A percentile compares a stretch with the other conserved stretches of the same genome.
These are phyloP conservation scores for Hygrophorus pudorinus DNA, from an alignment of 768 basidiomycete species.

Conservation along the genomic window DNA sequence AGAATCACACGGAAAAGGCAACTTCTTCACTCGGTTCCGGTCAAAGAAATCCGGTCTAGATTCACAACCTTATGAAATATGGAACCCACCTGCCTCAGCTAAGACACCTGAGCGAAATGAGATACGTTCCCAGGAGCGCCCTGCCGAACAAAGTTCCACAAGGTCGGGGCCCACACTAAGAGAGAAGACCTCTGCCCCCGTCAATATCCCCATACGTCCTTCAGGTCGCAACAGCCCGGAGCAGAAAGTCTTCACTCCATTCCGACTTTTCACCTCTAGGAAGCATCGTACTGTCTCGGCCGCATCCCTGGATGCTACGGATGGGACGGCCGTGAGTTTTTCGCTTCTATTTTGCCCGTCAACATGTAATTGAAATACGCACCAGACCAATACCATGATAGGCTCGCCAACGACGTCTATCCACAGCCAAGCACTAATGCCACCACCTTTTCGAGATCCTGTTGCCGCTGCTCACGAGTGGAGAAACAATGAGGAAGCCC, in stretches of 20 bases:
- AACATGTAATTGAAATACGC: slow-evolving; percentile 8
- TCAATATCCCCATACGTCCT: slow-evolving; percentile 18
- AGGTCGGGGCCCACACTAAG: neutral
- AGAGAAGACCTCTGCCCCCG: slow-evolving; percentile 11
- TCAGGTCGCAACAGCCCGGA: slow-evolving; percentile 30
- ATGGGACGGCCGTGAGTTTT: slow-evolving; percentile 70
- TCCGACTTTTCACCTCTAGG: slow-evolving; percentile 49
- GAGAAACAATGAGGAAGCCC: slow-evolving; percentile 55
- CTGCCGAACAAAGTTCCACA: slow-evolving; percentile 5
- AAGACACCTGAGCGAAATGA: slow-evolving; percentile 10
- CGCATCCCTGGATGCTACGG: slow-evolving; percentile 67
- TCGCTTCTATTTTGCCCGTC: slow-evolving; percentile 4
- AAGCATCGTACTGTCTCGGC: slow-evolving; percentile 60
- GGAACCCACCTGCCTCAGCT: slow-evolving; percentile 13
- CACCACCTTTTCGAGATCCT: slow-evolving; percentile 45
- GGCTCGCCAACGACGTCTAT: slow-evolving; percentile 69
- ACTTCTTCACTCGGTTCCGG: slow-evolving; percentile 5
- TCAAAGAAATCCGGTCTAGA: neutral
- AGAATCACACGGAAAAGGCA: slow-evolving; percentile 27
- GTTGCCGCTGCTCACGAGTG: slow-evolving; percentile 56
- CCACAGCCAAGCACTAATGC: slow-evolving; percentile 41
- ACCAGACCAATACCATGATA: slow-evolving; percentile 58
- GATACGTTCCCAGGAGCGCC: slow-evolving; percentile 9
- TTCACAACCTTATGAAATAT: slow-evolving; percentile 8
- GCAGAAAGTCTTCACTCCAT: slow-evolving; percentile 48